phyloP scores from a whole-genome alignment of 2,329 filamentous ascomycete genomes.

The Neodidymelliopsis sp. region DNA sequence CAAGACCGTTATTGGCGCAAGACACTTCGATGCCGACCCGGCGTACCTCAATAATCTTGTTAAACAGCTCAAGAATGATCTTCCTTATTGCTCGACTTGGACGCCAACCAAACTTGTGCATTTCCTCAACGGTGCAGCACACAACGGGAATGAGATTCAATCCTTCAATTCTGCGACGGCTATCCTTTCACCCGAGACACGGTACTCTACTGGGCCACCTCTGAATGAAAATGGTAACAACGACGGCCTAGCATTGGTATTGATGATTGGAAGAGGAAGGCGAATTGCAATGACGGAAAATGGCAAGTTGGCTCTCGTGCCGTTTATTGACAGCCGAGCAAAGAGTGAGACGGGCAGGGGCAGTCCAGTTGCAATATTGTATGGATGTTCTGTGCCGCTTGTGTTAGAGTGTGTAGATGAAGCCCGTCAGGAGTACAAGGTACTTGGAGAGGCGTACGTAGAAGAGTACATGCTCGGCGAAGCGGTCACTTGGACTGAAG shows the following conservation, averaged over 20 bases:
- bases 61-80: conserved; percentile 6
- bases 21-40: conserved; percentile 11
- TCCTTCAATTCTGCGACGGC: not conserved
- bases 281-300: conserved; percentile 20
- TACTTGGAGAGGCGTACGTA: conserved; percentile 28
- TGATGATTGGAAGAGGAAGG: conserved; percentile 21
- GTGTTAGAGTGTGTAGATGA: conserved; percentile 20
- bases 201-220: too few relatives aligned
- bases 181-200: not conserved
- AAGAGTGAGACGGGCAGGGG: conserved; percentile 2
- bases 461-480: conserved; percentile 27
- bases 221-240: not conserved
- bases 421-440: conserved; percentile 16
- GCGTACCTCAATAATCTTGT: conserved; percentile 12
- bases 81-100: conserved; percentile 13
- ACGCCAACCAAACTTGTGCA: conserved; percentile 15
- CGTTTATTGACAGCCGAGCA: conserved; percentile 17
- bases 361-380: conserved; percentile 20
- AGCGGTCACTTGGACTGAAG: conserved; percentile 17
- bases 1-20: conserved; percentile 2
- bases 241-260: not conserved
- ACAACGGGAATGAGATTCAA: conserved; percentile 9
- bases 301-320: conserved; percentile 21
- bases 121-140: conserved; percentile 17
- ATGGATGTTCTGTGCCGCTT: conserved; percentile 27